Percentiles rank a stretch among this genome's conserved stretches.
Conservation (phyloP, 179 eudicot genomes). For the Patellifolia procumbens region DNA sequence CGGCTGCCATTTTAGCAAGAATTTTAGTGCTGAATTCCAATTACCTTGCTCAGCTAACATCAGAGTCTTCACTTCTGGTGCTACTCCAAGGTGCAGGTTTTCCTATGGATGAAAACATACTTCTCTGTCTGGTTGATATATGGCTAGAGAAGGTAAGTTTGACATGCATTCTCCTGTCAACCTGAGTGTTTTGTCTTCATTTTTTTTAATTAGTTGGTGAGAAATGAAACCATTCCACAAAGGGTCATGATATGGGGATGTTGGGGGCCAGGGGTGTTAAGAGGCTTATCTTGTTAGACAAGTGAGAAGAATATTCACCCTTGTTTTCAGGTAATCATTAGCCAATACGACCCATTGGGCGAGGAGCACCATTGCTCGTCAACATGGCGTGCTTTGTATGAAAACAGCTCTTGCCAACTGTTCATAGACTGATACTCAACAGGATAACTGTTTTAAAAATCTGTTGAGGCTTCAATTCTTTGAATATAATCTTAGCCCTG, state of each 20-base stretch:
- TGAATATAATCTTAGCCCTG: no score
- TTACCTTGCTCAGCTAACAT: conserved; percentile 84
- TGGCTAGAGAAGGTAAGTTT: conserved; percentile 94
- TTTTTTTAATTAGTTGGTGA: neutral
- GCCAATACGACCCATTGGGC: neutral
- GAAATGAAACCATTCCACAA: neutral
- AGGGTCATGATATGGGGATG: no score
- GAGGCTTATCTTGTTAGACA: neutral
- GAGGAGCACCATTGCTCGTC: neutral
- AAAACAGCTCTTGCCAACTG: neutral
- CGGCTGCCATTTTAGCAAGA: conserved; percentile 92
- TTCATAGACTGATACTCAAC: no score
- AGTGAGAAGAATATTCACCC: neutral
- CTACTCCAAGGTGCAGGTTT: conserved; percentile 79
- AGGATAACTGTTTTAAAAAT: no score
- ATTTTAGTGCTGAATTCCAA: conserved; percentile 85
- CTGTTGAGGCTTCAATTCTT: no score
- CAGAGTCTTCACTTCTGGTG: conserved; percentile 62
- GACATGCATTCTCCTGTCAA: neutral
- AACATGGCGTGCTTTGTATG: neutral
- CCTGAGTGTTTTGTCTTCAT: neutral
- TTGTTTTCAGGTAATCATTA: neutral
- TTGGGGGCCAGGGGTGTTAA: neutral
- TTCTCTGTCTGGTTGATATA: conserved; percentile 86
- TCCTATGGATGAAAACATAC: conserved; percentile 75